Conservation (phyloP, 1,284 basidiomycete genomes). For the Apiotrichum sp. region DNA sequence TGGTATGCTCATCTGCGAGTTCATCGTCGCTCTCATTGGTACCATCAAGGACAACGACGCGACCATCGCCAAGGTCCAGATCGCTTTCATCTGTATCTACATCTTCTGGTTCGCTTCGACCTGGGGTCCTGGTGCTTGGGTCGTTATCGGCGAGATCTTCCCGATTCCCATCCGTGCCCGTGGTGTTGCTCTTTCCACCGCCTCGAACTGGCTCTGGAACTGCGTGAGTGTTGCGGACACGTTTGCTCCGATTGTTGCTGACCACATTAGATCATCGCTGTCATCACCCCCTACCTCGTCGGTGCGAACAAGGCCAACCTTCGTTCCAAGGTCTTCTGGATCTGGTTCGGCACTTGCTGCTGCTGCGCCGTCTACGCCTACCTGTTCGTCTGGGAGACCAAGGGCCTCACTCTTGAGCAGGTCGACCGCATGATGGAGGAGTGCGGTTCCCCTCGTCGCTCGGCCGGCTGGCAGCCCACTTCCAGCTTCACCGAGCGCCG, state of each 20-base stretch:
- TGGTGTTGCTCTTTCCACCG: slow-evolving; percentile 75
- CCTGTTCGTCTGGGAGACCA: slow-evolving; percentile 57
- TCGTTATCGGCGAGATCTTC: slow-evolving; percentile 57
- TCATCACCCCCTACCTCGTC: slow-evolving; percentile 68
- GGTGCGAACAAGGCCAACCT: slow-evolving; percentile 53
- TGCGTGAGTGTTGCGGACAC: slow-evolving; percentile 47
- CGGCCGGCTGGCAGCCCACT: slow-evolving; percentile 39
- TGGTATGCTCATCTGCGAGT: slow-evolving; percentile 66
- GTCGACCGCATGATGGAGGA: slow-evolving; percentile 46
- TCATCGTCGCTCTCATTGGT: slow-evolving; percentile 63
- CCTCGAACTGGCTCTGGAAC: slow-evolving; percentile 56
- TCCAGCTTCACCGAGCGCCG: slow-evolving; percentile 29
- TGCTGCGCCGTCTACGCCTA: slow-evolving; percentile 68
- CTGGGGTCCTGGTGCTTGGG: slow-evolving; percentile 75
- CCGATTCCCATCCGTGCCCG: slow-evolving; percentile 76
- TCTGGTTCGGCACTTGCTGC: slow-evolving; percentile 66
- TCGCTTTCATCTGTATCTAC: slow-evolving; percentile 59
- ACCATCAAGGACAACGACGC: slow-evolving; percentile 30
- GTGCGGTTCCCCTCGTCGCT: slow-evolving; percentile 32
- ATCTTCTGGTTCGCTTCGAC: slow-evolving; percentile 75
- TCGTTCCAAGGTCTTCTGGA: slow-evolving; percentile 78
- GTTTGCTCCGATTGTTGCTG: slow-evolving; percentile 52
- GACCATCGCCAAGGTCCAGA: slow-evolving; percentile 11
- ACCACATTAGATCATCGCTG: slow-evolving; percentile 55
- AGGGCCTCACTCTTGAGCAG: slow-evolving; percentile 43